These are phyloP conservation scores for Moesziomyces aphidis DNA, from an alignment of 1,284 basidiomycete genomes.

Conservation along the genomic window DNA sequence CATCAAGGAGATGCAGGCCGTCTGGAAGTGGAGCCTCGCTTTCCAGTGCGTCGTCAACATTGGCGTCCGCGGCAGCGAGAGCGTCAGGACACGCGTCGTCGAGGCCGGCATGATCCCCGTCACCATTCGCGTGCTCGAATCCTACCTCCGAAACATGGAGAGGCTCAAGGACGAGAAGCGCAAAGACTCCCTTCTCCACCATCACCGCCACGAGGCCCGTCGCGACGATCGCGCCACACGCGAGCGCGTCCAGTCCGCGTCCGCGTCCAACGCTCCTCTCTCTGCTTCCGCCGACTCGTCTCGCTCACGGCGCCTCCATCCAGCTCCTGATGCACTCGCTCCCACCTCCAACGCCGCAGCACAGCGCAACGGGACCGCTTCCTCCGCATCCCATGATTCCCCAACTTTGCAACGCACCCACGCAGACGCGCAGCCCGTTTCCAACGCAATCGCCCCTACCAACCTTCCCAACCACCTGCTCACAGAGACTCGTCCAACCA, in stretches of 20 bases:
- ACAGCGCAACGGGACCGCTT: neutral
- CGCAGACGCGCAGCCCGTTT: conserved; percentile 8
- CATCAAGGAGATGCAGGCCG: conserved; percentile 63
- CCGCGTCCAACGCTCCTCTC: conserved; percentile 9
- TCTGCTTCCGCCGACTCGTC: conserved; percentile 4
- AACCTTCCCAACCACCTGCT: conserved; percentile 9
- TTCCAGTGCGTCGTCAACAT: conserved; percentile 99
- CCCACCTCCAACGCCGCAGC: conserved; percentile 1
- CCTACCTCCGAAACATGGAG: conserved; percentile 73
- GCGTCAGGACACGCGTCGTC: conserved; percentile 84
- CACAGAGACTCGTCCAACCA: conserved; percentile 45
- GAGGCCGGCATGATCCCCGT: conserved; percentile 95
- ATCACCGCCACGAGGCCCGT: conserved; percentile 41
- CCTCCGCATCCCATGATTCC: neutral
- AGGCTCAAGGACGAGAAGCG: conserved; percentile 43
- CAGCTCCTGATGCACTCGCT: conserved; percentile 5
- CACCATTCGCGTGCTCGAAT: conserved; percentile 92
- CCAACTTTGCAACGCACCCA: neutral
- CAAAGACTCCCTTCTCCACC: conserved; percentile 29
- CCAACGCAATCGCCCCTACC: conserved; percentile 1
- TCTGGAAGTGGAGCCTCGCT: conserved; percentile 72
- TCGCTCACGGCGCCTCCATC: conserved; percentile 20
- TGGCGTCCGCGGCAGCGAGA: conserved; percentile 94
- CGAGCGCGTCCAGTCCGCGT: conserved; percentile 16
- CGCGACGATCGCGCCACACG: conserved; percentile 34